These are phyloP conservation scores for Conoideocrella luteorostrata DNA, from an alignment of 2,329 filamentous ascomycete genomes.

Conservation along the genomic window DNA sequence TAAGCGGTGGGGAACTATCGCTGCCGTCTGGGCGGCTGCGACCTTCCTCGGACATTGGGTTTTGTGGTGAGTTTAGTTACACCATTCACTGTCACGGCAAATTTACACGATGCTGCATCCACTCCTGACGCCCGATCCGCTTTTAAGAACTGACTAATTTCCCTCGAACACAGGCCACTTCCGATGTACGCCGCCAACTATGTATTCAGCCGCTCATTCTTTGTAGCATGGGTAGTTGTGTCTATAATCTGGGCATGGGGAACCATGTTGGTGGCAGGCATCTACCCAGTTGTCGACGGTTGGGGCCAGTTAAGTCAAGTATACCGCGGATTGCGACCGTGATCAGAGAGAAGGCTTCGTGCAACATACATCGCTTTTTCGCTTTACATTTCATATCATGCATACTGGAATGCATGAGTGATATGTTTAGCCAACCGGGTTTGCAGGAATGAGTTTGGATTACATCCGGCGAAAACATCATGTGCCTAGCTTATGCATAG, in stretches of 20 bases:
- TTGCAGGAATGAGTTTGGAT: too few relatives aligned
- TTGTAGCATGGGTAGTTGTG: constrained; percentile 42
- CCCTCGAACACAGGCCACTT: too few relatives aligned
- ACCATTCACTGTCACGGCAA: too few relatives aligned
- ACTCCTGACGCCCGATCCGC: too few relatives aligned
- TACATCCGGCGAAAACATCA: too few relatives aligned
- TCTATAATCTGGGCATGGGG: constrained; percentile 48
- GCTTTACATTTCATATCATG: too few relatives aligned
- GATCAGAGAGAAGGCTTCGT: neutral
- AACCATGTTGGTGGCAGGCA: constrained; percentile 41
- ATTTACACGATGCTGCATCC: too few relatives aligned
- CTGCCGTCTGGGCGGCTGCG: constrained; percentile 38
- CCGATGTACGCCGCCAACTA: constrained; percentile 48
- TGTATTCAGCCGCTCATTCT: constrained; percentile 42
- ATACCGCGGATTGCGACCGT: constrained; percentile 9
- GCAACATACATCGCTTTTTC: neutral
- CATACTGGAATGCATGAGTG: too few relatives aligned
- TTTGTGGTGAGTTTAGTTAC: constrained; percentile 37
- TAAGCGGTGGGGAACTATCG: constrained; percentile 40
- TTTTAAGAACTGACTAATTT: too few relatives aligned
- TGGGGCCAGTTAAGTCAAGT: constrained; percentile 19
- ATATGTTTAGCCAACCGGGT: too few relatives aligned
- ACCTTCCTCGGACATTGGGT: constrained; percentile 49
- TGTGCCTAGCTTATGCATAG: too few relatives aligned
- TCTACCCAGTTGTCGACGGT: constrained; percentile 45